phyloP scores from a whole-genome alignment of 192 early-diverging fungal genomes.

The Coemansia sp. region DNA sequence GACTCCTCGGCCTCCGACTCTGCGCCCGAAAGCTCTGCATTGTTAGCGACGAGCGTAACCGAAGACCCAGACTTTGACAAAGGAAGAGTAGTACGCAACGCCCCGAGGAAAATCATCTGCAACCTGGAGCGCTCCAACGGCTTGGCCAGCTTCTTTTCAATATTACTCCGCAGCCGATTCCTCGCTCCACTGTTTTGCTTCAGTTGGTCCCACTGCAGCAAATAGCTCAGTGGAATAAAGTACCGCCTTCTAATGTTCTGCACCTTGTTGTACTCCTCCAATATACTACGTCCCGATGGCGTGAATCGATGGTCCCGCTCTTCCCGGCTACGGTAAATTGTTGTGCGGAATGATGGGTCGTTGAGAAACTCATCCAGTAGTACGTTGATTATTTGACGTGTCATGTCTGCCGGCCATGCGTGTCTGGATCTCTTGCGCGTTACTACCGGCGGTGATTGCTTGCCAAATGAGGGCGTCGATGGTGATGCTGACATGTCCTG shows the following conservation, averaged over 20 bases:
- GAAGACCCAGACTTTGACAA: neutral
- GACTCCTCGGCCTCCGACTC: constrained; percentile 9
- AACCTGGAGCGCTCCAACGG: constrained; percentile 35
- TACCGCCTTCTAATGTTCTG: constrained; percentile 48
- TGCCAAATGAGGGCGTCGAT: constrained; percentile 17
- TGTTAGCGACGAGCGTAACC: neutral
- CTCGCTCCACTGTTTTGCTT: neutral
- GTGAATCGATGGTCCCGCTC: constrained; percentile 47
- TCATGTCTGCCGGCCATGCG: constrained; percentile 49
- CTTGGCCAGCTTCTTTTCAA: constrained; percentile 54
- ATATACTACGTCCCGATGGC: constrained; percentile 33
- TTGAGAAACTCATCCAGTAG: constrained; percentile 48
- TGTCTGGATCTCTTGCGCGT: constrained; percentile 50
- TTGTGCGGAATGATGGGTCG: constrained; percentile 41
- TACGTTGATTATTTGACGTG: constrained; percentile 50
- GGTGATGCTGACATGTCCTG: constrained; percentile 7
- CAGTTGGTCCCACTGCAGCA: constrained; percentile 51
- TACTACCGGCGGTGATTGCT: neutral
- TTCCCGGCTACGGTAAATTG: constrained; percentile 53
- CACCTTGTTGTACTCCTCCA: constrained; percentile 55
- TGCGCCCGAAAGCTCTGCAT: neutral
- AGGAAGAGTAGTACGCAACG: neutral
- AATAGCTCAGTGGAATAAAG: constrained; percentile 53
- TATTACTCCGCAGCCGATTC: constrained; percentile 17
- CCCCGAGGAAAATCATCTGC: constrained; percentile 36